Conservation (phyloP, 2,329 filamentous ascomycete genomes). For the Teratosphaeria viscida region DNA sequence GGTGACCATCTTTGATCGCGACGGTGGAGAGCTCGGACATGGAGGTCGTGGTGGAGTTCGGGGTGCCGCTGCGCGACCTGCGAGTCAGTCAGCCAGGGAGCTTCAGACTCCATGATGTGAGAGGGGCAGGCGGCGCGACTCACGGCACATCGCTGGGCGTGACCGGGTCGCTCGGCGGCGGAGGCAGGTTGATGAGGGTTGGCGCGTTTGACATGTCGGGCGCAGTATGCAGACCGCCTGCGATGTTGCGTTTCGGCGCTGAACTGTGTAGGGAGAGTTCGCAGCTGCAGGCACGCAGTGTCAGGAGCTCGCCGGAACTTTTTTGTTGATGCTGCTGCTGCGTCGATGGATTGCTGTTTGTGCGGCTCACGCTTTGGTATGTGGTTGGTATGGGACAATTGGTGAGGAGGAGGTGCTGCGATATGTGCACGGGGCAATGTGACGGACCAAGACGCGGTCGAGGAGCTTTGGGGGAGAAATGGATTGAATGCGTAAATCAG, state of each 20-base stretch:
- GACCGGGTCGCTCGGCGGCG: constrained; percentile 68
- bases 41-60: constrained; percentile 84
- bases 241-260: background rate
- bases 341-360: background rate
- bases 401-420: background rate
- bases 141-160: constrained; percentile 88
- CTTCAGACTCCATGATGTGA: constrained; percentile 1
- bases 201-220: constrained; percentile 37
- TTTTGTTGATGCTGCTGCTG: background rate
- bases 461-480: background rate
- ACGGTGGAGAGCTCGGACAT: constrained; percentile 86
- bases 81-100: constrained; percentile 2
- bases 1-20: constrained; percentile 92
- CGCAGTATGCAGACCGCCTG: background rate
- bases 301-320: background rate
- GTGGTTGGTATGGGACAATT: background rate
- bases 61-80: constrained; percentile 59
- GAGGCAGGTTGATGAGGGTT: constrained; percentile 74
- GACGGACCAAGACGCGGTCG: background rate
- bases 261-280: background rate
- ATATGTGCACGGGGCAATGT: background rate
- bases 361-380: background rate
- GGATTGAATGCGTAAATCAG: background rate
- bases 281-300: background rate
- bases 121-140: constrained; percentile 34